Evolutionary conservation across 371 early-diverging fungal species (phyloP).

Genomic region (Conidiobolus incongruus): DNA sequence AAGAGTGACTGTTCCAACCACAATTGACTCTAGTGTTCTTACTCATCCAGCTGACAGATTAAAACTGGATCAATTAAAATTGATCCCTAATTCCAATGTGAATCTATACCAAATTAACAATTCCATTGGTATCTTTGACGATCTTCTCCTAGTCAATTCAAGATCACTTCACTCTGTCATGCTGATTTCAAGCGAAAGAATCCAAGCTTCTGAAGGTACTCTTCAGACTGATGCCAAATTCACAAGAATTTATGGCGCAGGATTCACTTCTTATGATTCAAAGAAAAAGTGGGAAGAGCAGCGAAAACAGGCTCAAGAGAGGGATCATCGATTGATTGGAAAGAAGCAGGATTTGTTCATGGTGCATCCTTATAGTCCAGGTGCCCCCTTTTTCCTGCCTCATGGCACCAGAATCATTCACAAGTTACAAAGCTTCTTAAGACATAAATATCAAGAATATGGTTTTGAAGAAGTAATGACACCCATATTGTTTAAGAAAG

Average conservation of each 20-base stretch:
- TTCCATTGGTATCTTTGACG: no score
- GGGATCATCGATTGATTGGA: conserved; percentile 97
- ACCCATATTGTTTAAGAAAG: conserved; percentile 89
- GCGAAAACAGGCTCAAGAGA: conserved; percentile 81
- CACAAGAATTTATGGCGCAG: background rate
- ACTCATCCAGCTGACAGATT: no score
- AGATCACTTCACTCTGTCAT: no score
- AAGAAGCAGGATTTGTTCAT: conserved; percentile 91
- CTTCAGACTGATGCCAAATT: background rate
- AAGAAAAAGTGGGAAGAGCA: background rate
- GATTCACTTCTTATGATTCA: background rate
- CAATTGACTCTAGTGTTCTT: no score
- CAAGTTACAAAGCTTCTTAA: conserved; percentile 70
- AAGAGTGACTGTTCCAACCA: no score
- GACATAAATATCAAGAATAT: conserved; percentile 44
- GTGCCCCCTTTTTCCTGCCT: conserved; percentile 93
- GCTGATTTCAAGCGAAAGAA: no score
- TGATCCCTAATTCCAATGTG: no score
- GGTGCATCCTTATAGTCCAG: conserved; percentile 93
- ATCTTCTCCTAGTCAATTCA: no score
- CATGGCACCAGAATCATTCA: conserved; percentile 95
- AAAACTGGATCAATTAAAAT: no score
- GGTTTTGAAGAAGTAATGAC: conserved; percentile 90
- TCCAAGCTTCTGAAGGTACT: no score
- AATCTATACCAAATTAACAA: no score